Evolutionary conservation across 2,329 filamentous ascomycete genomes (phyloP), one percentile per base, ranked within the genome.

Genomic region (Colletotrichum endophyticum): DNA sequence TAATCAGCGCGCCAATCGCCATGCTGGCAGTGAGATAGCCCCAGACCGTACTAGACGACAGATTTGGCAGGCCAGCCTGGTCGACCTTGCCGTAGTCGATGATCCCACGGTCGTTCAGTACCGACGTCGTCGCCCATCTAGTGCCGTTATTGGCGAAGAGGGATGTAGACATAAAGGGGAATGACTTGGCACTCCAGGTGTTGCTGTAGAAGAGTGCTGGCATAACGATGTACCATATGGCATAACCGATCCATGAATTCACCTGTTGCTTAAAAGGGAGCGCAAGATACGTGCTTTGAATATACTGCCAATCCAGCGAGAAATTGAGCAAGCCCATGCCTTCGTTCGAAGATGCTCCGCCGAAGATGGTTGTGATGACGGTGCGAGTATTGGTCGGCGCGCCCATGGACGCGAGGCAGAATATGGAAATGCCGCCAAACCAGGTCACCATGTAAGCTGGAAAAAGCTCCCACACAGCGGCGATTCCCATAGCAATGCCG

Each of bases 371-470:
- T 16, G 80, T 78, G 68, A 81, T 79, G 72, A 77, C 75, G 66
- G 75, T 79, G 36, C 78, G 80, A 5, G 77, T 82, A 36, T 28
- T 76, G 69, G 49, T 34, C 7, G 78, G 77, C 30, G 81, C 88
- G 53, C 86, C 80, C 70, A 86, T 83, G 3, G 87, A 84, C 0
- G 87, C 86, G 5, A 89, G 83, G 74, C 88, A 89, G 76, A 89
- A 87, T 25, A 89, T n/a, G 79, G 80, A 83, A 16, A 86, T 72
- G 6, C 84, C 84, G 19, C 80, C 85, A 6, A 89, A 80, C 36
- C 86, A 79, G 4, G 87, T 83, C 73, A 87, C 85, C 13, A 89
- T 84, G 71, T 87, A 89, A 44, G 88, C 84, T 0, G 88, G 88
- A 39, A 90, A 81, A 11, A 88, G 81, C 64, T 89, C 87, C 84